Conservation (phyloP, 2,329 filamentous ascomycete genomes). For the Pezizomycotina sp. region DNA sequence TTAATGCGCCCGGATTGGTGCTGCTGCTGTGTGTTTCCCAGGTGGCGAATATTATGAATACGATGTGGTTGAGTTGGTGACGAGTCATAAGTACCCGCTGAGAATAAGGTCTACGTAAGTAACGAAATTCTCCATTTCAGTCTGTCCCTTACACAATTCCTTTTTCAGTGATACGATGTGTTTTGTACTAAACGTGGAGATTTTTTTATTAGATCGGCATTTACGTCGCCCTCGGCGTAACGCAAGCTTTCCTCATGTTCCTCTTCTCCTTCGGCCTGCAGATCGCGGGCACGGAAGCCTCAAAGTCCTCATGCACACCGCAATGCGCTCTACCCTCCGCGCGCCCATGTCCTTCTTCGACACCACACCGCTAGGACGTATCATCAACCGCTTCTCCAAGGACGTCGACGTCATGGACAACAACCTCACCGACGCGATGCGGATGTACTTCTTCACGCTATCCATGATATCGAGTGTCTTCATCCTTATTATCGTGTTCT, state of each 20-base stretch:
- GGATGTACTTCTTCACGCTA: conserved; percentile 80
- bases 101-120: conserved; percentile 54
- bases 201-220: conserved; percentile 39
- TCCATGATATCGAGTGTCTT: conserved; percentile 72
- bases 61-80: conserved; percentile 90
- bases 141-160: background rate
- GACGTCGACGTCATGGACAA: conserved; percentile 97
- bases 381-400: conserved; percentile 89
- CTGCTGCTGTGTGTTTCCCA: conserved; percentile 55
- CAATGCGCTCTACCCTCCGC: conserved; percentile 56
- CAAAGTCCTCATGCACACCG: conserved; percentile 62
- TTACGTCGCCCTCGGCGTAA: conserved; percentile 53
- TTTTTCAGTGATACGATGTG: conserved; percentile 1
- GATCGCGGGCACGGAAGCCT: conserved; percentile 61
- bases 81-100: conserved; percentile 55
- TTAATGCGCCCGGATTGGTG: conserved; percentile 49
- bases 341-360: conserved; percentile 76
- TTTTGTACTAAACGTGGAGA: conserved; percentile 20
- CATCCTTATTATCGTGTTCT: conserved; percentile 82
- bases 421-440: conserved; percentile 68
- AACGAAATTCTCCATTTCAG: conserved; percentile 32
- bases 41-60: conserved; percentile 71
- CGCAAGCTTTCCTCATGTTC: conserved; percentile 62
- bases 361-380: conserved; percentile 83
- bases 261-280: conserved; percentile 63